phyloP scores from a whole-genome alignment of 495 filamentous ascomycete species.

The Penicillium silybi region DNA sequence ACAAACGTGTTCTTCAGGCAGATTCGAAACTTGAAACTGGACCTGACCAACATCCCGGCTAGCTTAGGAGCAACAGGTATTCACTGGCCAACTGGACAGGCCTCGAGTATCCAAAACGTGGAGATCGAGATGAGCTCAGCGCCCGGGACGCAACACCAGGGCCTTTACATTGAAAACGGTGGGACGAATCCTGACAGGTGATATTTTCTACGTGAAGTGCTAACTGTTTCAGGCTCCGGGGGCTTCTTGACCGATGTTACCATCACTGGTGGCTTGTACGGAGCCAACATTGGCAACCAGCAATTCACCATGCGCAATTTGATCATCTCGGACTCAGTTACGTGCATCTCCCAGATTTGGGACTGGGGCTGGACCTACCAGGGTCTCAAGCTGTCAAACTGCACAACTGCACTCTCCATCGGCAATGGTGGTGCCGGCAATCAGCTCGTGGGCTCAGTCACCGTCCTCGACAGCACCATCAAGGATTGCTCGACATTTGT shows the following conservation, averaged over 20 bases:
- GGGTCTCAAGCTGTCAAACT: constrained; percentile 46
- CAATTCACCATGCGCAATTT: constrained; percentile 79
- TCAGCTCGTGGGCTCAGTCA: constrained; percentile 44
- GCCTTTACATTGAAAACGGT: constrained; percentile 72
- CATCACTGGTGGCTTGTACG: constrained; percentile 70
- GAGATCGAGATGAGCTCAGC: constrained; percentile 63
- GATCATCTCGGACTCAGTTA: constrained; percentile 59
- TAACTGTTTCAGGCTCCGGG: constrained; percentile 51
- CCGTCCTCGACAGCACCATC: constrained; percentile 55
- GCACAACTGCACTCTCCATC: constrained; percentile 49
- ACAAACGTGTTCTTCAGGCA: constrained; percentile 79
- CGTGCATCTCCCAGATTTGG: constrained; percentile 58
- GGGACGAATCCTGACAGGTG: constrained; percentile 23
- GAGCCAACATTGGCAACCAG: constrained; percentile 67
- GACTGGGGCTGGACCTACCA: constrained; percentile 57
- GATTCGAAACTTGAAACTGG: constrained; percentile 72
- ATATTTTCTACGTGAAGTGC: neutral
- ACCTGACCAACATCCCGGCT: constrained; percentile 60
- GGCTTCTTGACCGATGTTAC: constrained; percentile 61
- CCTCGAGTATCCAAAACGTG: constrained; percentile 74
- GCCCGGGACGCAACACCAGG: constrained; percentile 61
- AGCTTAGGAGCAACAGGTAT: constrained; percentile 56
- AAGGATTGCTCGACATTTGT: constrained; percentile 61
- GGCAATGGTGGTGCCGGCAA: constrained; percentile 29
- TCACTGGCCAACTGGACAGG: constrained; percentile 73